Evolutionary conservation across 2,329 filamentous ascomycete species (phyloP), one percentile per base, ranked within the genome.

Genomic region (Colletotrichum euphorbiae): DNA sequence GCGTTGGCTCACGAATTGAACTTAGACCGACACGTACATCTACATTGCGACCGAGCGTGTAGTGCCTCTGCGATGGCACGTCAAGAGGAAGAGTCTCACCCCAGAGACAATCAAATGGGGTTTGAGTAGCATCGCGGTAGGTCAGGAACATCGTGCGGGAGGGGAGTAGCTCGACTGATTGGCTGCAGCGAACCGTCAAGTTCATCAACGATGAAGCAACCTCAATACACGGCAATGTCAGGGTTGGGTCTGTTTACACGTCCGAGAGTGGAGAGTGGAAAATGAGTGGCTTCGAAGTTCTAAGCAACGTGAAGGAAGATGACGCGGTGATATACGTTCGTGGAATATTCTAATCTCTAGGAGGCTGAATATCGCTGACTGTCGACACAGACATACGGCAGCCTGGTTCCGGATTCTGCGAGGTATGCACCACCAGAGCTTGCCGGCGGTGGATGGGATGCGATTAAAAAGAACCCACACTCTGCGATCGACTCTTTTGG

Each of bases 191-290:
- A 77, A 98, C 96, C 0, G 81, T 98, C 72, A 97, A 96, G 75
- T 99, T 99, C 76, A 93, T 99, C 78, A 99, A 99, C 75, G 90
- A 92, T 54, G 96, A 99, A 72, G 96, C 94, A 3, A 86, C 91
- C 2, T 98, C 94, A 0, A 92, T 99, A 58, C 96, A 99, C 75
- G 96, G 94, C 55, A 93, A 89, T 74, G 83, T 99, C 59, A 90
- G 93, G 70, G 91, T 93, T 19, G 92, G 92, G 0, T 97, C 95
- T 0, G 86, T 99, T 71, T 99, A 94, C 79, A 96, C 93, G 4
- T 94, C 93, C 69, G 95, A 98, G 77, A 98, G 96, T 75, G 96
- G 96, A 66, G 96, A 99, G 80, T 99, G 96, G 96, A 98, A 97
- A 76, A 83, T 99, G 2, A 94, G 92, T 19, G 96, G 96, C 0